These are phyloP conservation scores for Backusella morwellensis DNA, from an alignment of 192 early-diverging fungal genomes.

Conservation along the genomic window DNA sequence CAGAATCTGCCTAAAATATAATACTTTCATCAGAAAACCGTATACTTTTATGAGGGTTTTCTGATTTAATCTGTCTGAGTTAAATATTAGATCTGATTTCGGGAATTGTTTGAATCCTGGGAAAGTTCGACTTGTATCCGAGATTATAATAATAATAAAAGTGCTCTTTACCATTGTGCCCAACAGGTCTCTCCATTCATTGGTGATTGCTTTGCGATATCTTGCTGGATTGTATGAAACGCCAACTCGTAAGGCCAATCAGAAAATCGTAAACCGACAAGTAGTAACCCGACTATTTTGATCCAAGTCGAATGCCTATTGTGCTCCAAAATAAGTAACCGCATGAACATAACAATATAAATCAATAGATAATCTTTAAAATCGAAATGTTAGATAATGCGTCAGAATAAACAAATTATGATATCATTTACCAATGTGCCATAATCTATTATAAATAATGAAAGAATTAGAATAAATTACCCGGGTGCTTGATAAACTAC, in stretches of 20 bases:
- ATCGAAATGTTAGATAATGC: neutral
- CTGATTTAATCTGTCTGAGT: neutral
- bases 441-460: constrained; percentile 8
- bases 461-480: constrained; percentile 6
- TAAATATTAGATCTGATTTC: neutral
- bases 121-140: neutral
- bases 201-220: neutral
- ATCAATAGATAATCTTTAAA: constrained; percentile 21
- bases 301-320: constrained; percentile 18
- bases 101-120: neutral
- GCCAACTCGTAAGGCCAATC: constrained; percentile 34
- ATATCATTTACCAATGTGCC: constrained; percentile 20
- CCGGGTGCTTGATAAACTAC: neutral
- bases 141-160: neutral
- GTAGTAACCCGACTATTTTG: constrained; percentile 19
- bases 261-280: constrained; percentile 28
- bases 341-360: constrained; percentile 31
- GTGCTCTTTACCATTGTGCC: constrained; percentile 22
- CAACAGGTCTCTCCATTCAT: constrained; percentile 17
- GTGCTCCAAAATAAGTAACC: constrained; percentile 26
- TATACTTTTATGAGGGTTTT: neutral
- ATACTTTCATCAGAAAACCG: too few relatives aligned
- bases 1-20: neutral
- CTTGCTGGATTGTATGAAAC: constrained; percentile 14
- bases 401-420: neutral